phyloP scores from a whole-genome alignment of 75 land plant species.

The Pinus albicaulis region DNA sequence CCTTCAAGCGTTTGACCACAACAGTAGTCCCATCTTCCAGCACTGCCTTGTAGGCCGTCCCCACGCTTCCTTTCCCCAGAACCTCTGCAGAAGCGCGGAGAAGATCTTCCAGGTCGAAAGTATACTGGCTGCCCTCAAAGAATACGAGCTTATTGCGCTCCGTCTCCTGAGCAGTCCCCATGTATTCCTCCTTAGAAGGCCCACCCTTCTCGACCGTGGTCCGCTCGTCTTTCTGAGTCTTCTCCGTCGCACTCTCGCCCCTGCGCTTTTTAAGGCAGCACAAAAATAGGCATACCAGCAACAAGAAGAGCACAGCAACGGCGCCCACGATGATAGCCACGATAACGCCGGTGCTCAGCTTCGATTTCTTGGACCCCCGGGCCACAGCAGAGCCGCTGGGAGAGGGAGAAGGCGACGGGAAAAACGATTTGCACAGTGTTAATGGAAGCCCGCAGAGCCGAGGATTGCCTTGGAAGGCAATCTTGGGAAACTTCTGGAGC shows the following conservation, averaged over 20 bases:
- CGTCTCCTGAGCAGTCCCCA: slow-evolving; percentile 48
- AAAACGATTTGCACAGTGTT: slow-evolving; percentile 19
- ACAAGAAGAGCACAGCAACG: slow-evolving; percentile 16
- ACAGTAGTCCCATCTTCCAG: slow-evolving; percentile 78
- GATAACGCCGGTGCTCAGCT: slow-evolving; percentile 19
- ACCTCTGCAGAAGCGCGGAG: slow-evolving; percentile 90
- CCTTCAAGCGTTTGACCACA: slow-evolving; percentile 82
- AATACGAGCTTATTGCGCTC: slow-evolving; percentile 77
- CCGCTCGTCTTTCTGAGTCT: slow-evolving; percentile 18
- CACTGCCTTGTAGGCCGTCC: slow-evolving; percentile 75
- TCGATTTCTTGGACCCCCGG: slow-evolving; percentile 10
- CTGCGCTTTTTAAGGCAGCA: slow-evolving; percentile 13
- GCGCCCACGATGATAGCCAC: slow-evolving; percentile 39
- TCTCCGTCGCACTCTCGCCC: slow-evolving; percentile 1
- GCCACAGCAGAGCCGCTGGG: slow-evolving; percentile 4
- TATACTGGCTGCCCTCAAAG: slow-evolving; percentile 46
- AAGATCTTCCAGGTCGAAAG: slow-evolving; percentile 81
- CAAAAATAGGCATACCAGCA: not conserved
- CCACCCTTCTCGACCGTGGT: slow-evolving; percentile 20
- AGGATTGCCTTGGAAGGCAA: slow-evolving; percentile 51
- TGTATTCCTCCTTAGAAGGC: slow-evolving; percentile 43
- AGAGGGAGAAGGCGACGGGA: slow-evolving; percentile 23
- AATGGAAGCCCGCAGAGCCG: slow-evolving; percentile 51
- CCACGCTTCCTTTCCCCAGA: slow-evolving; percentile 79
- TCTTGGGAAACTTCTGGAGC: slow-evolving; percentile 46